phyloP scores from a whole-genome alignment of 352 stramenopile genomes.

The Globisporangium heterothallicum region DNA sequence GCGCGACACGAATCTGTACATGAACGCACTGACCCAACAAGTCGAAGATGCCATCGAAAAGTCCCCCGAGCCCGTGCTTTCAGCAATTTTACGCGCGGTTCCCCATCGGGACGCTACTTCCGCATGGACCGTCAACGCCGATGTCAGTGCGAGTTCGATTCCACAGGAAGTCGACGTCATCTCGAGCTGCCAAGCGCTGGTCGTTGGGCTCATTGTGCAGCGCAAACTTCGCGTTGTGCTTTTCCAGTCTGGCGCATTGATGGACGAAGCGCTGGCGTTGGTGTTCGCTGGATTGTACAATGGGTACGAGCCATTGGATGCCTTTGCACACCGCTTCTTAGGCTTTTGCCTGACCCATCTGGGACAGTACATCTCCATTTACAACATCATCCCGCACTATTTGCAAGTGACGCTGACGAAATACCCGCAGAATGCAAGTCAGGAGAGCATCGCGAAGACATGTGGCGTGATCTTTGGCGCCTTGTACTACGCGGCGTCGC shows the following conservation, averaged over 20 bases:
- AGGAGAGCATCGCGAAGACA: conserved; percentile 31
- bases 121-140: background rate
- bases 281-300: conserved; percentile 49
- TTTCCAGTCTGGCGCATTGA: conserved; percentile 26
- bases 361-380: conserved; percentile 36
- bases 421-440: conserved; percentile 28
- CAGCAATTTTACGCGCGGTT: conserved; percentile 24
- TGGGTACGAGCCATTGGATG: conserved; percentile 40
- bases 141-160: conserved; percentile 17
- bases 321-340: conserved; percentile 48
- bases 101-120: background rate
- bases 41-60: conserved; percentile 36
- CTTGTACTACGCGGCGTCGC: conserved; percentile 29
- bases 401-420: conserved; percentile 38
- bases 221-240: conserved; percentile 44
- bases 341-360: conserved; percentile 42
- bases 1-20: conserved; percentile 21
- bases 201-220: conserved; percentile 42
- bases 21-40: conserved; percentile 35
- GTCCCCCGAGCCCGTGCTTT: conserved; percentile 24
- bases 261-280: conserved; percentile 38
- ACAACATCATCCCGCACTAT: conserved; percentile 50
- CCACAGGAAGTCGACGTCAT: conserved; percentile 29
- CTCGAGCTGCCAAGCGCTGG: conserved; percentile 30
- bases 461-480: conserved; percentile 48